Evolutionary conservation across 192 early-diverging fungal genomes (phyloP), one percentile per base, ranked within the genome.

Genomic region (Linnemannia zychae): DNA sequence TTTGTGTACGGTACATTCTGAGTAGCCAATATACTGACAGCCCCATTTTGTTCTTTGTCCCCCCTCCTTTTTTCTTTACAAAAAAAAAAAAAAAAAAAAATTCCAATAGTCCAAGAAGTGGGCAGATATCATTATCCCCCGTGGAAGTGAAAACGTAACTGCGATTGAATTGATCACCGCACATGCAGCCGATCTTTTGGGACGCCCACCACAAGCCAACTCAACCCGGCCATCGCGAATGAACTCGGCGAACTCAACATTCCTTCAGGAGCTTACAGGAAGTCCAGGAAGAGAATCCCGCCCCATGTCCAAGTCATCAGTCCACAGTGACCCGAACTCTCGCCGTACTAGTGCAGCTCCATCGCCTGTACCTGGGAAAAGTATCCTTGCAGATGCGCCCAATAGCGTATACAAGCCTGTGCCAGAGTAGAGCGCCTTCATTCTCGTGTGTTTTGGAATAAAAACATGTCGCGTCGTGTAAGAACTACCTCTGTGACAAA

Each of bases 71-170:
- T 50, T 4, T 37, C 22, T 60, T n/a, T 38, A 15, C n/a, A 11
- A 67, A 44, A 6, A 3, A 44, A 44, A n/a, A n/a, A n/a, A n/a
- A n/a, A n/a, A n/a, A n/a, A n/a, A n/a, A n/a, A n/a, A n/a, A n/a
- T n/a, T n/a, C n/a, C 36, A n/a, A n/a, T 85, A 93, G 86, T 92
- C 93, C 13, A 95, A 95, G 80, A 90, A 94, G 37, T 94, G 91
- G 89, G 94, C 94, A 3, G 94, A 95, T 71, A 91, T 95, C 60
- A 94, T 95, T 63, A 91, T 95, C 47, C 94, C 94, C 37, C 89
- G 91, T 33, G 94, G 94, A 47, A 86, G 88, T 69, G 81, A 90
- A 15, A 94, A 95, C 78, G 74, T 75, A n/a, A 84, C 93, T 37
- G 94, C 94, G 0, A 88, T 94, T 37, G 88, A 92, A 47, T 86